Evolutionary conservation across 2,329 filamentous ascomycete genomes (phyloP).

Genomic region (Neopestalotiopsis rosae): DNA sequence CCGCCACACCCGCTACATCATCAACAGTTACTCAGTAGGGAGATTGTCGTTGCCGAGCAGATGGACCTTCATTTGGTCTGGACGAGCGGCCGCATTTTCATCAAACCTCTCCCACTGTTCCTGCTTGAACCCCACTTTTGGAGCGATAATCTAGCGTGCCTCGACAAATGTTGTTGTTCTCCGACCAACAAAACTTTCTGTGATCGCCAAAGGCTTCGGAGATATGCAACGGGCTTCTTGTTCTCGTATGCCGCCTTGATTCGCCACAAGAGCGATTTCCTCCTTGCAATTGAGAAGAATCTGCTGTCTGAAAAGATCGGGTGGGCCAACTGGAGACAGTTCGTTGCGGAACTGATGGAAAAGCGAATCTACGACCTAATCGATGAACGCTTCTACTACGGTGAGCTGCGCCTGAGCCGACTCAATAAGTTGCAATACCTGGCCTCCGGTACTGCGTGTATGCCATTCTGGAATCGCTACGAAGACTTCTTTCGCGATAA

Average conservation of each 20-base stretch:
- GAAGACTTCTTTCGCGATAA: conserved; percentile 47
- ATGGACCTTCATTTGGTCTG: conserved; percentile 33
- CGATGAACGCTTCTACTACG: conserved; percentile 44
- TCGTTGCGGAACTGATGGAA: conserved; percentile 34
- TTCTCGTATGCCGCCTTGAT: conserved; percentile 44
- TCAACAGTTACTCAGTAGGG: conserved; percentile 30
- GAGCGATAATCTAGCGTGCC: too few relatives aligned
- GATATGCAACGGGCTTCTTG: conserved; percentile 43
- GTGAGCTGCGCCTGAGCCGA: conserved; percentile 46
- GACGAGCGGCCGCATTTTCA: conserved; percentile 18
- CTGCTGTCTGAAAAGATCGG: conserved; percentile 40
- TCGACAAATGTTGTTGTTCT: too few relatives aligned
- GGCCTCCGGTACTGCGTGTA: conserved; percentile 30
- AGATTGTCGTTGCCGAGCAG: conserved; percentile 29
- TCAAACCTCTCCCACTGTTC: too few relatives aligned
- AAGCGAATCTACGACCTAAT: conserved; percentile 24
- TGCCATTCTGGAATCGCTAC: too few relatives aligned
- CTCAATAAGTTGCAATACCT: conserved; percentile 41
- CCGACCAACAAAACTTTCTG: too few relatives aligned
- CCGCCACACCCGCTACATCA: conserved; percentile 28
- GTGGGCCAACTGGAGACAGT: conserved; percentile 45
- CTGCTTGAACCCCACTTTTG: too few relatives aligned
- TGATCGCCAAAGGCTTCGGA: too few relatives aligned
- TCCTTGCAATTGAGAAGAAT: conserved; percentile 38
- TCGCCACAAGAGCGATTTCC: conserved; percentile 43